Base-by-base conservation (phyloP, 495 filamentous ascomycete species). In the Oidiodendron maius region DNA sequence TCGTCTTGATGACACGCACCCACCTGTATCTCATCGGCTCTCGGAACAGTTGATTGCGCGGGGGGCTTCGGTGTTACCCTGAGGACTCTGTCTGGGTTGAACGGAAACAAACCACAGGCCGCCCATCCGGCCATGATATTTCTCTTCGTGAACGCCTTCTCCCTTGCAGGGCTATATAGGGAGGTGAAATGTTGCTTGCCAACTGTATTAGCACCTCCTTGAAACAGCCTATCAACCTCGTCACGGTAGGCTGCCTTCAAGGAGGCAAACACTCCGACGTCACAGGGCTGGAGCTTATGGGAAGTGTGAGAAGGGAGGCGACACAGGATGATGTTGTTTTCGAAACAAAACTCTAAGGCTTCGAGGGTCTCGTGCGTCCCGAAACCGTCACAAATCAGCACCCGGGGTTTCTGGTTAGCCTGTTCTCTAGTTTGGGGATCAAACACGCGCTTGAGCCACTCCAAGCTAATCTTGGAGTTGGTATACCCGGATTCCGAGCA, bases 71-170 rank as follows among this genome's bases (percentile, higher is more conserved):
- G 51, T 45, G 25, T 59, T 21, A 36, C 23, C 53, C 53, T 52
- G 36, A 69, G 66, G 3, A 66, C 61, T 51, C 58, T 62, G 23
- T 64, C 58, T 38, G 57, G 55, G 45, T 69, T 60, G 47, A 64
- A 64, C 30, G 56, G 61, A 44, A 66, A 60, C 46, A 69, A 56
- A 46, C 63, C 56, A 50, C 32, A 51, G 43, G 39, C 58, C 21
- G 58, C 61, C 47, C 30, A 69, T 15, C 26, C 63, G 3, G 64
- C 56, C 16, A 6, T 52, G 28, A 67, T 69, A 52, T 69, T 69
- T 39, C 50, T 60, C 23, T 44, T 32, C 16, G 61, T n/a, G n/a
- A n/a, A n/a, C n/a, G n/a, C n/a, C n/a, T n/a, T n/a, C n/a, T n/a
- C n/a, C n/a, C n/a, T n/a, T n/a, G n/a, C n/a, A n/a, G n/a, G n/a